These are phyloP conservation scores for Fonsecaea monophora DNA, from an alignment of 2,329 filamentous ascomycete genomes.

Conservation along the genomic window DNA sequence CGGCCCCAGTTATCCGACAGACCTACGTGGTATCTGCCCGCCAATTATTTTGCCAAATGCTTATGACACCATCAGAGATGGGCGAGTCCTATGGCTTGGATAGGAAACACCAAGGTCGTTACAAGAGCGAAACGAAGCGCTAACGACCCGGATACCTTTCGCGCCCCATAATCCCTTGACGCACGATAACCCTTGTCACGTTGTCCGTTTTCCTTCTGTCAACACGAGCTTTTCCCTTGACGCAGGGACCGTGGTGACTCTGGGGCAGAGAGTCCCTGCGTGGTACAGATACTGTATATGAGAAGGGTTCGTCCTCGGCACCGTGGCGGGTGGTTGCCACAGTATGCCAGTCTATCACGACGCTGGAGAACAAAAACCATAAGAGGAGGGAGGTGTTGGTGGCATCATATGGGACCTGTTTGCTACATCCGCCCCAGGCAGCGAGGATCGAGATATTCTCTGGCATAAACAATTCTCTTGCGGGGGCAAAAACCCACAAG, in stretches of 20 bases:
- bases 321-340: neutral
- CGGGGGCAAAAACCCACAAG: constrained; percentile 1
- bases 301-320: neutral
- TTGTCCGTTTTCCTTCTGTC: neutral
- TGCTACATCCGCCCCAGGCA: neutral
- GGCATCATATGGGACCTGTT: neutral
- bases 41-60: neutral
- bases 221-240: neutral
- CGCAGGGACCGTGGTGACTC: constrained; percentile 2
- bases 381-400: neutral
- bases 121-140: neutral
- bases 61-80: neutral
- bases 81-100: neutral
- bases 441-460: neutral
- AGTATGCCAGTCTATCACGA: neutral
- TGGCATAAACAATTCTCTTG: neutral
- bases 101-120: neutral
- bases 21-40: neutral
- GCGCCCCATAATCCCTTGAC: neutral
- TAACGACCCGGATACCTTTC: neutral
- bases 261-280: neutral
- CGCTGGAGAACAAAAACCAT: neutral
- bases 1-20: neutral
- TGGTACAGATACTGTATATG: constrained; percentile 4
- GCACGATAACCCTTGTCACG: neutral